These are phyloP conservation scores for Naganishia antarctica DNA, from an alignment of 768 basidiomycete genomes.

Conservation along the genomic window DNA sequence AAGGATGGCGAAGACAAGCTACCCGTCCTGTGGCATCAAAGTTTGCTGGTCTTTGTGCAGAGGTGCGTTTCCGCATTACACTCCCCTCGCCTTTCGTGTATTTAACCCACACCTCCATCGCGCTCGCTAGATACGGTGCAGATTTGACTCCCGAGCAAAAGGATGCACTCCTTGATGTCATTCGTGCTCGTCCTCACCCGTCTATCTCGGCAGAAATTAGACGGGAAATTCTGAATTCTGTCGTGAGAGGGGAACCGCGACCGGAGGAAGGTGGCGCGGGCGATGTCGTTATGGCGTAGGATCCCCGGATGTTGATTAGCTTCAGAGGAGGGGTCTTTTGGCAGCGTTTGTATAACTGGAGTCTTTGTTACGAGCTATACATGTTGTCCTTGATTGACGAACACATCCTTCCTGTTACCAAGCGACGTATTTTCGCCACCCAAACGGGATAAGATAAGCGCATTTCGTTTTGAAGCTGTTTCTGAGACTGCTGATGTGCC, in stretches of 20 bases:
- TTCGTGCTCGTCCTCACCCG: conserved; percentile 75
- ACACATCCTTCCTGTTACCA: no score
- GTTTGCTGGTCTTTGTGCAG: conserved; percentile 86
- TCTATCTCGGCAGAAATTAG: conserved; percentile 86
- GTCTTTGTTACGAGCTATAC: no score
- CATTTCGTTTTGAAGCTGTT: no score
- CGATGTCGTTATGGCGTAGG: conserved; percentile 42
- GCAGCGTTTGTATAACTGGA: no score
- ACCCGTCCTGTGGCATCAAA: conserved; percentile 99
- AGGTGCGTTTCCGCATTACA: conserved; percentile 56
- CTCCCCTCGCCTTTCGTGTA: background rate
- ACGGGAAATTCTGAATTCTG: conserved; percentile 79
- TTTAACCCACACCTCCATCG: no score
- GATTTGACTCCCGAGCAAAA: conserved; percentile 97
- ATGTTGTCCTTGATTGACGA: no score
- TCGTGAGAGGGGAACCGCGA: conserved; percentile 75
- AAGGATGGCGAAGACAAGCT: conserved; percentile 68
- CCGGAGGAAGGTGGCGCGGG: conserved; percentile 57
- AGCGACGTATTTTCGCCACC: no score
- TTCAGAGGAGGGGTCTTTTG: no score
- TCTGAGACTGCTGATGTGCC: no score
- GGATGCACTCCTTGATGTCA: conserved; percentile 89
- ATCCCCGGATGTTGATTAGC: background rate
- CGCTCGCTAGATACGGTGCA: conserved; percentile 67
- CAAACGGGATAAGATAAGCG: no score